A percentile compares a stretch with the other conserved stretches of the same genome.
Evolutionary conservation across 2,329 filamentous ascomycete species (phyloP).

Genomic region (Zalaria sp.): DNA sequence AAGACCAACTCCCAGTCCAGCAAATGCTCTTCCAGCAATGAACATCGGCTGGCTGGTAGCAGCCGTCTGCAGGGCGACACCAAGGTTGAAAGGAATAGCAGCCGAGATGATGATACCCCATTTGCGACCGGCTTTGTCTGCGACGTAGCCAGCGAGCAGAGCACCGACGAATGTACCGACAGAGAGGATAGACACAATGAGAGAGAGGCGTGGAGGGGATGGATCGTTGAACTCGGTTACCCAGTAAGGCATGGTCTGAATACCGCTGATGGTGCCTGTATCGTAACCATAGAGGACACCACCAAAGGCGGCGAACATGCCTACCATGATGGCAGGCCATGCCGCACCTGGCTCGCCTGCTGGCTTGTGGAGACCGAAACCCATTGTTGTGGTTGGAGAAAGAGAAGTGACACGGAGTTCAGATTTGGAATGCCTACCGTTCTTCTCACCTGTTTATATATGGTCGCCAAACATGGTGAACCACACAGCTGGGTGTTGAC

Average conservation of each 20-base stretch:
- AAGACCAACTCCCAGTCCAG: conserved; percentile 11
- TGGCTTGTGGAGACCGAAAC: conserved; percentile 26
- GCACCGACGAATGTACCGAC: conserved; percentile 11
- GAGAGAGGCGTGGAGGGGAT: conserved; percentile 1
- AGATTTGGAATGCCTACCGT: too few relatives aligned
- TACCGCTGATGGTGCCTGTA: conserved; percentile 6
- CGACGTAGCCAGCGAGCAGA: conserved; percentile 45
- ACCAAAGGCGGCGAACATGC: conserved; percentile 23
- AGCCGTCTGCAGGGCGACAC: conserved; percentile 9
- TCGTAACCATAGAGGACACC: conserved; percentile 13
- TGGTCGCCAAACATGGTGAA: too few relatives aligned
- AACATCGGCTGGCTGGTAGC: conserved; percentile 7
- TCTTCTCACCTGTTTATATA: too few relatives aligned
- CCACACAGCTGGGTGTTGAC: too few relatives aligned
- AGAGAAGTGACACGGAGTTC: neutral
- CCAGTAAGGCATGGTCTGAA: conserved; percentile 7
- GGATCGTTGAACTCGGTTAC: conserved; percentile 5
- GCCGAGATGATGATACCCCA: conserved; percentile 55
- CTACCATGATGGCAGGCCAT: conserved; percentile 25
- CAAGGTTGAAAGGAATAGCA: conserved; percentile 22
- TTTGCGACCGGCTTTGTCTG: conserved; percentile 57
- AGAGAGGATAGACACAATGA: conserved; percentile 11
- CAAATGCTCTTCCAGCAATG: conserved; percentile 9
- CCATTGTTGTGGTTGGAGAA: conserved; percentile 14
- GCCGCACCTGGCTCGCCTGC: conserved; percentile 26